Conservation (phyloP, 2,329 filamentous ascomycete genomes). For the Chaetomiaceae sp. region DNA sequence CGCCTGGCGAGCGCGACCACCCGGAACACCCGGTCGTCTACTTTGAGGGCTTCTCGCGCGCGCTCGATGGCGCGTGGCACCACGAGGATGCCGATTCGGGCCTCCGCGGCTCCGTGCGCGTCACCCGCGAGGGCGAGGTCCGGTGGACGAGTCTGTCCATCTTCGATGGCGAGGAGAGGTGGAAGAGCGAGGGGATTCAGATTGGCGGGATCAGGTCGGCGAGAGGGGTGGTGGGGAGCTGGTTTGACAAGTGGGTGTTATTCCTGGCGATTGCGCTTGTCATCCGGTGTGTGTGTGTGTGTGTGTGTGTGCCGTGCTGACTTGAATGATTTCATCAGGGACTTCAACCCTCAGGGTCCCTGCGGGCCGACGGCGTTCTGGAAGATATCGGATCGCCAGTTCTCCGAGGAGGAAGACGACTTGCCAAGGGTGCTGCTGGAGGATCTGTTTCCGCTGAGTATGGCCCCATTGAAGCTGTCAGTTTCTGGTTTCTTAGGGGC, state of each 20-base stretch:
- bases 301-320: not conserved
- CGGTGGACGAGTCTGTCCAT: constrained; percentile 67
- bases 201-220: constrained; percentile 60
- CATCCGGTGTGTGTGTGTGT: too few species aligned
- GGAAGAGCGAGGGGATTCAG: constrained; percentile 73
- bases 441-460: constrained; percentile 25
- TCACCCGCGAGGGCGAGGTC: constrained; percentile 65
- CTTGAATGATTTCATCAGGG: constrained; percentile 32
- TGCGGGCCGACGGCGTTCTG: constrained; percentile 72
- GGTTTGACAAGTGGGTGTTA: constrained; percentile 62
- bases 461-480: constrained; percentile 4
- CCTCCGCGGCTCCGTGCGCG: constrained; percentile 56
- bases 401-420: constrained; percentile 26
- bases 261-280: too few species aligned
- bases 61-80: constrained; percentile 60
- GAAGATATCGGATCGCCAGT: constrained; percentile 56
- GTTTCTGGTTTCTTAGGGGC: not conserved
- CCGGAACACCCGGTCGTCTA: constrained; percentile 58
- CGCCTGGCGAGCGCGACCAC: constrained; percentile 52
- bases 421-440: constrained; percentile 26
- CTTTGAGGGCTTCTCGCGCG: constrained; percentile 57
- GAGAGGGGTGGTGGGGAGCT: constrained; percentile 65
- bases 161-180: constrained; percentile 58
- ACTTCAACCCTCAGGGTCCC: constrained; percentile 62
- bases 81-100: constrained; percentile 61